Percentiles rank a stretch among this genome's conserved stretches.
Conservation (phyloP, 2,329 filamentous ascomycete species). For the Colletotrichum limetticola region DNA sequence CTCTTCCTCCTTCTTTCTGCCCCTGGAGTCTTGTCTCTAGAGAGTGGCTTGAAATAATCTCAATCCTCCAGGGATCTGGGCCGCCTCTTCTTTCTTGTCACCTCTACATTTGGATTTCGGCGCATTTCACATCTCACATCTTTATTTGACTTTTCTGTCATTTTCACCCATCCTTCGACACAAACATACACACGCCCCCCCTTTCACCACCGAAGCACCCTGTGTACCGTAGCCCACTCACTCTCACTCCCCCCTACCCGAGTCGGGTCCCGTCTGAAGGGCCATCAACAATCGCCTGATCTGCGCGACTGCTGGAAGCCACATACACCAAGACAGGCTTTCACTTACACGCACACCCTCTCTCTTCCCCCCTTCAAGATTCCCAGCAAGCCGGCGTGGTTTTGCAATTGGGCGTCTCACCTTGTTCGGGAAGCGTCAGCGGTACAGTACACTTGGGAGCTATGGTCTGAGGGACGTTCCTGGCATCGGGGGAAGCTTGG, state of each 20-base stretch:
- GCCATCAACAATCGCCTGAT: slow-evolving; percentile 14
- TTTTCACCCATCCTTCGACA: neutral
- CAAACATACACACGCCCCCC: neutral
- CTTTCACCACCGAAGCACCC: neutral
- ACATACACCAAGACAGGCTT: neutral
- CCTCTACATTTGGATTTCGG: slow-evolving; percentile 2
- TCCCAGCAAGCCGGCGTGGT: neutral
- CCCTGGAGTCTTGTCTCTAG: neutral
- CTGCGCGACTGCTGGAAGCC: neutral
- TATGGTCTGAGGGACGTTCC: slow-evolving; percentile 14
- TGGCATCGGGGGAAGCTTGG: slow-evolving; percentile 3
- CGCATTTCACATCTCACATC: slow-evolving; percentile 5
- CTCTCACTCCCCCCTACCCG: neutral
- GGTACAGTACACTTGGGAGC: slow-evolving; percentile 2
- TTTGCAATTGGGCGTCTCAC: slow-evolving; percentile 19
- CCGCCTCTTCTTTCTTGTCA: neutral
- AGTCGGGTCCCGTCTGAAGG: slow-evolving; percentile 20
- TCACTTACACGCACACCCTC: neutral
- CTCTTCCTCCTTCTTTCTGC: neutral
- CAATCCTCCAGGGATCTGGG: slow-evolving; percentile 11
- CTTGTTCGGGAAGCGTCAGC: slow-evolving; percentile 16
- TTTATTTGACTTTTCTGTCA: neutral
- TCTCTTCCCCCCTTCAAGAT: neutral
- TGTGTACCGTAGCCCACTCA: too few species aligned
- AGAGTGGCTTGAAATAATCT: slow-evolving; percentile 18